Evolutionary conservation across 192 early-diverging fungal genomes (phyloP).

Genomic region (Mortierella claussenii): DNA sequence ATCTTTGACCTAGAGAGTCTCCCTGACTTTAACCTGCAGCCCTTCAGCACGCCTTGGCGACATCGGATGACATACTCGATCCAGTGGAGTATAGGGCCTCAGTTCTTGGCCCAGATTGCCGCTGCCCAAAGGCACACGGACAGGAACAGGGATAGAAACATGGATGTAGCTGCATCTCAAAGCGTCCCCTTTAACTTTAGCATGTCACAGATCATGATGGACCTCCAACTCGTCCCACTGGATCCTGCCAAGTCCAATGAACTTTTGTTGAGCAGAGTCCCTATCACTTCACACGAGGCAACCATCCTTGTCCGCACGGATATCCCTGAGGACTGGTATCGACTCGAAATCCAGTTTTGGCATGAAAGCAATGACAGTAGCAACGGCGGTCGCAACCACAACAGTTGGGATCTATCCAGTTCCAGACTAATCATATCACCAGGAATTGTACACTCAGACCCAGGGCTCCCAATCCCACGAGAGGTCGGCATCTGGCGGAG

Average conservation of each 20-base stretch:
- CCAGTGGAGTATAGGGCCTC: constrained; percentile 5
- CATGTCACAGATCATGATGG: constrained; percentile 7
- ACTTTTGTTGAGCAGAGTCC: constrained; percentile 20
- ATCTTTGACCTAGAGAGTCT: constrained; percentile 16
- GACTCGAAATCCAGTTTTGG: constrained; percentile 37
- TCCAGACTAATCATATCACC: neutral
- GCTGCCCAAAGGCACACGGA: neutral
- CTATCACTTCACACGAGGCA: neutral
- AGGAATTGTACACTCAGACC: neutral
- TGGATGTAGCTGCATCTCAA: neutral
- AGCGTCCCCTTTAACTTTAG: neutral
- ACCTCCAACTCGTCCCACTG: constrained; percentile 27
- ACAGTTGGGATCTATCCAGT: no score
- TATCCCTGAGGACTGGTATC: constrained; percentile 33
- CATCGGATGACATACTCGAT: constrained; percentile 22
- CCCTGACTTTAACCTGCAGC: neutral
- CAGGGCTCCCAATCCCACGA: neutral
- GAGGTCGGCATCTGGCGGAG: constrained; percentile 31
- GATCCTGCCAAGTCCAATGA: constrained; percentile 22
- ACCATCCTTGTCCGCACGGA: constrained; percentile 12
- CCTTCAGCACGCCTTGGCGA: constrained; percentile 22
- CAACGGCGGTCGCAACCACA: neutral
- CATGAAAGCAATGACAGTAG: neutral
- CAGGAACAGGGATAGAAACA: no score
- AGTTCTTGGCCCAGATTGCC: constrained; percentile 1